Conservation (phyloP, 768 basidiomycete genomes). For the Candolleomyces aberdarensis region DNA sequence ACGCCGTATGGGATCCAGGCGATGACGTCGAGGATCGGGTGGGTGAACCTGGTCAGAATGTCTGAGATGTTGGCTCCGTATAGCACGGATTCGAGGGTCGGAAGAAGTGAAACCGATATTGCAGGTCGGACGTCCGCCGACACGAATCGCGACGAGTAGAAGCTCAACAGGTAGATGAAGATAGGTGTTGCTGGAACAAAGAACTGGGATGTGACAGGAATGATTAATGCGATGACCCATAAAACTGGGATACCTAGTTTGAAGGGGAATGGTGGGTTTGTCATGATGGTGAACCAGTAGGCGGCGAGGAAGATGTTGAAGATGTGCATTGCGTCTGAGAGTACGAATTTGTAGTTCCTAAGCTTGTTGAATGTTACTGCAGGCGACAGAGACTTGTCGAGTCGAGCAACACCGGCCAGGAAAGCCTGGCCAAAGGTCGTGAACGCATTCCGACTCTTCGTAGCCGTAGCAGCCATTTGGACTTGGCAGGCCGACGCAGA, state of each 20-base stretch:
- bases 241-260: slow-evolving; percentile 77
- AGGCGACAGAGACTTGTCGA: slow-evolving; percentile 79
- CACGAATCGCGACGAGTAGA: slow-evolving; percentile 85
- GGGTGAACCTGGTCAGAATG: slow-evolving; percentile 91
- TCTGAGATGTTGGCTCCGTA: slow-evolving; percentile 99
- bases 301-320: slow-evolving; percentile 58
- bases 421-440: slow-evolving; percentile 39
- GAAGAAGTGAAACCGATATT: slow-evolving; percentile 89
- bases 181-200: slow-evolving; percentile 86
- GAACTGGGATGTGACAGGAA: slow-evolving; percentile 90
- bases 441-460: neutral
- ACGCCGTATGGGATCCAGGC: slow-evolving; percentile 99
- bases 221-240: slow-evolving; percentile 63
- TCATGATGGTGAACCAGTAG: slow-evolving; percentile 77
- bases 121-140: slow-evolving; percentile 70
- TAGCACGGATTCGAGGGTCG: slow-evolving; percentile 90
- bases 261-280: slow-evolving; percentile 60
- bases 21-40: slow-evolving; percentile 86
- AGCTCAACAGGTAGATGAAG: slow-evolving; percentile 82
- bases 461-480: neutral
- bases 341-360: slow-evolving; percentile 51
- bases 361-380: slow-evolving; percentile 59
- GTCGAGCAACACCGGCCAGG: slow-evolving; percentile 55
- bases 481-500: too few relatives aligned
- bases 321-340: slow-evolving; percentile 59